Evolutionary conservation across 495 filamentous ascomycete genomes (phyloP).

Genomic region (Oleoguttula mirabilis): DNA sequence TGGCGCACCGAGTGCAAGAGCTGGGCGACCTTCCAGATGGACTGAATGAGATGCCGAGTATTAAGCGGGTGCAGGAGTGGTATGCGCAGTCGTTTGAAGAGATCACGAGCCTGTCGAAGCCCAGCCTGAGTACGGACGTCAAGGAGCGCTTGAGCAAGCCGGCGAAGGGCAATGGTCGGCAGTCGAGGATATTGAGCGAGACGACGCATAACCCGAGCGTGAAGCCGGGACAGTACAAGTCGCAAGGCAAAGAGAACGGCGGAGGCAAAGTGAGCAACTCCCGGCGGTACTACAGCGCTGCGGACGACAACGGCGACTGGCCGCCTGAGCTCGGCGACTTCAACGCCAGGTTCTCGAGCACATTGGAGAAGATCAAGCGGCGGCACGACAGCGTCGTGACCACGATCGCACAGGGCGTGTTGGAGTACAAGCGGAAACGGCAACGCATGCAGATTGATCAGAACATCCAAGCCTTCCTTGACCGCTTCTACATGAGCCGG

Average conservation of each 20-base stretch:
- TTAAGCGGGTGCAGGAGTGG: slow-evolving; percentile 90
- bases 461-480: slow-evolving; percentile 90
- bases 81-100: slow-evolving; percentile 99
- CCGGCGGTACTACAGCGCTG: slow-evolving; percentile 73
- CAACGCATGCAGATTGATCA: slow-evolving; percentile 98
- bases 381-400: slow-evolving; percentile 95
- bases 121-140: slow-evolving; percentile 62
- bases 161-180: slow-evolving; percentile 46
- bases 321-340: slow-evolving; percentile 90
- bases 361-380: slow-evolving; percentile 82
- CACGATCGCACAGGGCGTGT: slow-evolving; percentile 81
- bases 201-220: slow-evolving; percentile 84
- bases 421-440: slow-evolving; percentile 92
- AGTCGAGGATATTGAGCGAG: slow-evolving; percentile 59
- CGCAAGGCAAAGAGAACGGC: slow-evolving; percentile 38
- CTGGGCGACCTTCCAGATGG: slow-evolving; percentile 89
- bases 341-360: slow-evolving; percentile 77
- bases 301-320: slow-evolving; percentile 79
- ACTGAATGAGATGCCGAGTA: slow-evolving; percentile 95
- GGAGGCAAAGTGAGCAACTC: slow-evolving; percentile 37
- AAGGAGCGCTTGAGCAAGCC: slow-evolving; percentile 67
- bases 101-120: slow-evolving; percentile 73
- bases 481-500: slow-evolving; percentile 99
- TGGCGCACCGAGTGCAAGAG: slow-evolving; percentile 92
- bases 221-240: slow-evolving; percentile 69